phyloP scores from a whole-genome alignment of 768 basidiomycete species.

The Galerina sulciceps region DNA sequence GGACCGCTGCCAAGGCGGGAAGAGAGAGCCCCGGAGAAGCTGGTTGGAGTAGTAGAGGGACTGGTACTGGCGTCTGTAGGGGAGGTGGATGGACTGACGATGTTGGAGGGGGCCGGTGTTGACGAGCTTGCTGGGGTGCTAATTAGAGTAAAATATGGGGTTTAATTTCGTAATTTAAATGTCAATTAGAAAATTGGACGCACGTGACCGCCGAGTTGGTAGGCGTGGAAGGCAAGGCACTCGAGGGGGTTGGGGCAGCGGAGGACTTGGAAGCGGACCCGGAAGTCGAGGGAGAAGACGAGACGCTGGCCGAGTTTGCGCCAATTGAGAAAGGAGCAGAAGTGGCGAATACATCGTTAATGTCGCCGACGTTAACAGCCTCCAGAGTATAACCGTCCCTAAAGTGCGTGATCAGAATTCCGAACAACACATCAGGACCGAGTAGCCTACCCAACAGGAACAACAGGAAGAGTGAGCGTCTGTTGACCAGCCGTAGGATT shows the following conservation, averaged over 20 bases:
- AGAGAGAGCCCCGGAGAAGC: conserved; percentile 33
- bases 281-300: conserved; percentile 16
- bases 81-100: conserved; percentile 8
- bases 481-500: conserved; percentile 34
- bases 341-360: conserved; percentile 45
- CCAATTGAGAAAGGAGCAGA: conserved; percentile 48
- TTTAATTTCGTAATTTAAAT: no score
- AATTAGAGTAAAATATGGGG: neutral
- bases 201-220: conserved; percentile 5
- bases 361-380: conserved; percentile 49
- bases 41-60: conserved; percentile 21
- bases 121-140: conserved; percentile 3
- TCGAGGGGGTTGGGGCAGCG: neutral
- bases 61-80: conserved; percentile 15
- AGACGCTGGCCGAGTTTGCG: neutral
- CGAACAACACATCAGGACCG: neutral
- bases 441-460: conserved; percentile 50
- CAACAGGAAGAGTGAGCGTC: conserved; percentile 47
- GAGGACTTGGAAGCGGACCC: neutral
- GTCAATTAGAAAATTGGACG: no score
- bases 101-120: conserved; percentile 16
- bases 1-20: conserved; percentile 31
- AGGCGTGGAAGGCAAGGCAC: conserved; percentile 7
- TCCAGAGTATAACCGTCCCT: conserved; percentile 54
- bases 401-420: neutral